Conservation (phyloP, 2,329 filamentous ascomycete genomes). For the Aspergillus hortae region DNA sequence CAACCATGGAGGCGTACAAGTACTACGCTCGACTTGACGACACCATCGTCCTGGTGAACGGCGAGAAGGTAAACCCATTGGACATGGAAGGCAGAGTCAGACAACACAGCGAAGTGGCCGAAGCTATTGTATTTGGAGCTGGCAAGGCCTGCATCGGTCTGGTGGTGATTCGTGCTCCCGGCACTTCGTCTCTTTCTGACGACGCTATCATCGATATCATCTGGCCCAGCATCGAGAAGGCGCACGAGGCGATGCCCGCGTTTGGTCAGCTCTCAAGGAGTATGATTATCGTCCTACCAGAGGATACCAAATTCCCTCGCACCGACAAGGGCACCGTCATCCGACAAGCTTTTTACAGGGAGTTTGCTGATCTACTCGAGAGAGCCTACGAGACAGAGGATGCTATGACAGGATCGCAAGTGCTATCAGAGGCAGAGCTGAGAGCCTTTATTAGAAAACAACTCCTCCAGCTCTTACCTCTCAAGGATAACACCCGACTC, state of each 20-base stretch:
- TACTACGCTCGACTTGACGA: slow-evolving; percentile 48
- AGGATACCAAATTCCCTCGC: slow-evolving; percentile 45
- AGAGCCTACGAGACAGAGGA: slow-evolving; percentile 36
- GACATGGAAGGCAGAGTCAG: slow-evolving; percentile 54
- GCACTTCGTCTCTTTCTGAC: slow-evolving; percentile 39
- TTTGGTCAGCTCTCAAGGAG: slow-evolving; percentile 54
- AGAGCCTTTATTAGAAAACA: slow-evolving; percentile 32
- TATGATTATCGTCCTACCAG: slow-evolving; percentile 49
- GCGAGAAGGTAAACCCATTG: slow-evolving; percentile 49
- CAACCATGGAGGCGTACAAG: slow-evolving; percentile 45
- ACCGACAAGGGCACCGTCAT: slow-evolving; percentile 58
- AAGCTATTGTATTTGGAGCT: slow-evolving; percentile 57
- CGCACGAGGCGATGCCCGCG: slow-evolving; percentile 49
- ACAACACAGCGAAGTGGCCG: slow-evolving; percentile 51
- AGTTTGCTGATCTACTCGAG: slow-evolving; percentile 47
- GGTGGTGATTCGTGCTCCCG: slow-evolving; percentile 51
- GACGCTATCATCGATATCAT: slow-evolving; percentile 48
- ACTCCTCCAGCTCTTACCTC: slow-evolving; percentile 22
- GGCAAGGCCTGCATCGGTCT: slow-evolving; percentile 52
- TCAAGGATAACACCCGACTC: slow-evolving; percentile 13
- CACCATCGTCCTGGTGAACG: slow-evolving; percentile 46
- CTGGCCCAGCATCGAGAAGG: slow-evolving; percentile 49
- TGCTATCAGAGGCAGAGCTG: slow-evolving; percentile 25
- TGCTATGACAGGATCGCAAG: slow-evolving; percentile 18
- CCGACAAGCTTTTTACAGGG: slow-evolving; percentile 47